Conservation (phyloP, 2,329 filamentous ascomycete genomes). For the Penicillium hesseltinei region DNA sequence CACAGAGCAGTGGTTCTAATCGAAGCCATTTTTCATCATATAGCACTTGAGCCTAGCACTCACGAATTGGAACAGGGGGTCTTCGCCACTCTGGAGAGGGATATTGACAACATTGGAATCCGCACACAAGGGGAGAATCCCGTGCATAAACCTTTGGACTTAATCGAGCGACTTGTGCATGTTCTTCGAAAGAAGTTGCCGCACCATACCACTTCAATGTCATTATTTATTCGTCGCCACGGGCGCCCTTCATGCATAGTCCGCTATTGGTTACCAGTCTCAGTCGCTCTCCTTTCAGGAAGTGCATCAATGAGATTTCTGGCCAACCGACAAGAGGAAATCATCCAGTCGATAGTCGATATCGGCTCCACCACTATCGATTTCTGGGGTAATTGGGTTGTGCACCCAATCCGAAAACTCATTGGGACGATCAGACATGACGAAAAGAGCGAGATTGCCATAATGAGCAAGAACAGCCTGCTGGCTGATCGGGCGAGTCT, state of each 20-base stretch:
- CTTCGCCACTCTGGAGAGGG: conserved; percentile 59
- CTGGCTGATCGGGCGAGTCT: conserved; percentile 86
- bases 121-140: conserved; percentile 7
- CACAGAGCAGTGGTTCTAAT: conserved; percentile 80
- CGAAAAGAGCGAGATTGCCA: conserved; percentile 85
- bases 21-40: conserved; percentile 76
- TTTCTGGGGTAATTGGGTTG: conserved; percentile 96
- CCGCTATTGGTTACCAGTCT: conserved; percentile 84
- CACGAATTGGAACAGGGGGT: conserved; percentile 57
- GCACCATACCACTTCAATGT: conserved; percentile 60
- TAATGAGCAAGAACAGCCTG: conserved; percentile 92
- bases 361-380: conserved; percentile 76
- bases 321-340: conserved; percentile 70
- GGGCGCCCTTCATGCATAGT: conserved; percentile 73
- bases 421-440: conserved; percentile 92
- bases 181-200: conserved; percentile 70
- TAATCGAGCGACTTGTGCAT: conserved; percentile 41
- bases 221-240: conserved; percentile 58
- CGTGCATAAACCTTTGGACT: conserved; percentile 43
- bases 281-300: conserved; percentile 71
- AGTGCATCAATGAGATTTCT: conserved; percentile 81
- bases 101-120: conserved; percentile 51
- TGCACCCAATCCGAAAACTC: conserved; percentile 79
- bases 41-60: conserved; percentile 57
- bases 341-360: conserved; percentile 75